Evolutionary conservation across 768 basidiomycete species (phyloP).

Genomic region (Ephemerocybe angulata): DNA sequence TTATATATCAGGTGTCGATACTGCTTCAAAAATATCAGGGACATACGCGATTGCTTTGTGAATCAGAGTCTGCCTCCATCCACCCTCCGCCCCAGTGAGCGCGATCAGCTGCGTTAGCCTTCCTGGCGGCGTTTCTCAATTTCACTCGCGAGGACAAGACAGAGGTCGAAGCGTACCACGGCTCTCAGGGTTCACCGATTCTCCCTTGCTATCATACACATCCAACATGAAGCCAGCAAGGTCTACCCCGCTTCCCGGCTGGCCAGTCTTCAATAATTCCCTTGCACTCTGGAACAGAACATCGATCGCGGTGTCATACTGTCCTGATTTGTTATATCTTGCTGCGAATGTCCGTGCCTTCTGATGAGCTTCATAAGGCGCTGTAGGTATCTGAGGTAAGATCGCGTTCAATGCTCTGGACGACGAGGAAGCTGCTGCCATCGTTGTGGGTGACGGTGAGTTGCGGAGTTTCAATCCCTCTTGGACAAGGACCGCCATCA

Average conservation of each 20-base stretch:
- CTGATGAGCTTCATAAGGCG: conserved; percentile 94
- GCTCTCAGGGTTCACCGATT: conserved; percentile 70
- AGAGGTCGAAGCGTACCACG: conserved; percentile 57
- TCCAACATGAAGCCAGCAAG: conserved; percentile 76
- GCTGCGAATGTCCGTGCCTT: conserved; percentile 95
- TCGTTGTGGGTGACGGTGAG: not conserved
- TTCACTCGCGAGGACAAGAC: not conserved
- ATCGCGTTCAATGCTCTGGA: conserved; percentile 72
- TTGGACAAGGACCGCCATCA: not conserved
- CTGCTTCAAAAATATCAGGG: conserved; percentile 5
- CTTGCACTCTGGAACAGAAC: conserved; percentile 88
- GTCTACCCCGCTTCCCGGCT: conserved; percentile 89
- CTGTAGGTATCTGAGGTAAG: conserved; percentile 62
- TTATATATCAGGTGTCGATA: conserved; percentile 16
- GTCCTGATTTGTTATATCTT: conserved; percentile 74
- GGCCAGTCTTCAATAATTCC: conserved; percentile 83
- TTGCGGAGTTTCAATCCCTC: conserved; percentile 10
- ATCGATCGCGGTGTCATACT: conserved; percentile 85
- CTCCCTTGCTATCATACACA: conserved; percentile 74
- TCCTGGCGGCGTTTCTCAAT: conserved; percentile 41
- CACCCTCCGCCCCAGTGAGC: conserved; percentile 68
- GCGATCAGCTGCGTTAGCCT: conserved; percentile 90
- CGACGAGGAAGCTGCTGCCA: conserved; percentile 38
- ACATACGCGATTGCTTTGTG: conserved; percentile 81
- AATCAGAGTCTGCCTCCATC: conserved; percentile 89